Evolutionary conservation across 1,284 basidiomycete genomes (phyloP).

Genomic region (Anthracocystis setariae): DNA sequence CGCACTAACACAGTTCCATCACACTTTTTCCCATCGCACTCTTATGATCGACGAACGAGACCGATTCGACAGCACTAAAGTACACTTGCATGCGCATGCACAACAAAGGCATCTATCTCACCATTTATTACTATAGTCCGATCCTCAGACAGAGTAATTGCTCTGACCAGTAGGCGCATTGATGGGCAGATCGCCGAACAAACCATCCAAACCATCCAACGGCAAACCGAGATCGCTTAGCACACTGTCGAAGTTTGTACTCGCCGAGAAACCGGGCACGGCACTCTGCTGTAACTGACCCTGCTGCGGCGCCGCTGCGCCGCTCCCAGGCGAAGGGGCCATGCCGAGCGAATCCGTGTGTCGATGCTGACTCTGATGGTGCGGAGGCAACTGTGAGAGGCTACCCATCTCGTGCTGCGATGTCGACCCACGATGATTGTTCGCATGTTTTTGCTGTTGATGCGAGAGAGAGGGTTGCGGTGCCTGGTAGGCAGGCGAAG

Average conservation of each 20-base stretch:
- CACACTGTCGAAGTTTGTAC: constrained; percentile 49
- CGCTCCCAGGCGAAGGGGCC: constrained; percentile 2
- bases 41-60: background rate
- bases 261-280: constrained; percentile 5
- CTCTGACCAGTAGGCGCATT: constrained; percentile 19
- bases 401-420: background rate
- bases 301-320: background rate
- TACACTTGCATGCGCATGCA: no score
- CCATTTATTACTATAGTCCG: background rate
- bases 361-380: constrained; percentile 12
- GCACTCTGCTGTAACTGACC: constrained; percentile 2
- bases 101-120: background rate
- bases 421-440: constrained; percentile 1
- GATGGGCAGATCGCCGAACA: constrained; percentile 45
- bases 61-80: background rate
- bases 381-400: constrained; percentile 2
- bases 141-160: constrained; percentile 24
- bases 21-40: background rate
- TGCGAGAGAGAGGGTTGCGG: constrained; percentile 3
- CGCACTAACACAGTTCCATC: no score
- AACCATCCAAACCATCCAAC: constrained; percentile 37
- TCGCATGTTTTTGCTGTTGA: constrained; percentile 1
- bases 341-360: constrained; percentile 12
- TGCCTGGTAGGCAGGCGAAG: constrained; percentile 22
- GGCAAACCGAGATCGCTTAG: constrained; percentile 40